Conservation (phyloP, 805 yeast genomes). For the Metschnikowia kunwiensis region DNA sequence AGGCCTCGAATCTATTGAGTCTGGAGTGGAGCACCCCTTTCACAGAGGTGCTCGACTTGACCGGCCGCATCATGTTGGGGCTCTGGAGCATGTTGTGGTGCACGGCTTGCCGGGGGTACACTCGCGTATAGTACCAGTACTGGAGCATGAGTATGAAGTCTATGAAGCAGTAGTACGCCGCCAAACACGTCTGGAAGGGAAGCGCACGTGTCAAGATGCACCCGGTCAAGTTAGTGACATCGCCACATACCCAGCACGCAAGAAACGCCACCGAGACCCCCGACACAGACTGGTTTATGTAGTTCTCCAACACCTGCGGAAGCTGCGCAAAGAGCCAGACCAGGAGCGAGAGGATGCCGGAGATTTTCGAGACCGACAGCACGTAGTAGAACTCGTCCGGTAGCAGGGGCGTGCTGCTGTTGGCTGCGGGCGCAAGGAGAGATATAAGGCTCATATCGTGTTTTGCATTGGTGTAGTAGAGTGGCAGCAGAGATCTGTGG, state of each 20-base stretch:
- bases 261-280: slow-evolving; percentile 35
- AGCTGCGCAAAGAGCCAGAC: slow-evolving; percentile 32
- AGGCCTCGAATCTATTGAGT: slow-evolving; percentile 23
- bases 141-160: slow-evolving; percentile 18
- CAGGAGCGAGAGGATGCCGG: slow-evolving; percentile 23
- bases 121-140: slow-evolving; percentile 20
- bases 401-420: slow-evolving; percentile 11
- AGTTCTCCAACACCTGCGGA: slow-evolving; percentile 28
- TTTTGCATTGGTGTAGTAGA: slow-evolving; percentile 1
- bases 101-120: slow-evolving; percentile 31
- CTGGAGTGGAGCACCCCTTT: slow-evolving; percentile 13
- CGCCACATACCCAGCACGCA: slow-evolving; percentile 38
- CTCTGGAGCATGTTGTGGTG: slow-evolving; percentile 39
- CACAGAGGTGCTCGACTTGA: slow-evolving; percentile 12
- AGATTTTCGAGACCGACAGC: slow-evolving; percentile 12
- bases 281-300: slow-evolving; percentile 31
- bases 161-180: slow-evolving; percentile 59
- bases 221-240: slow-evolving; percentile 55
- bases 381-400: slow-evolving; percentile 15
- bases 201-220: slow-evolving; percentile 74
- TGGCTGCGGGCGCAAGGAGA: slow-evolving; percentile 4
- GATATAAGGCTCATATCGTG: slow-evolving; percentile 5
- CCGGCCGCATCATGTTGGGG: slow-evolving; percentile 33
- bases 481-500: neutral
- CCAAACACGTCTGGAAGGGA: slow-evolving; percentile 73